Conservation (phyloP, 495 filamentous ascomycete species). For the Podospora pseudocomata region DNA sequence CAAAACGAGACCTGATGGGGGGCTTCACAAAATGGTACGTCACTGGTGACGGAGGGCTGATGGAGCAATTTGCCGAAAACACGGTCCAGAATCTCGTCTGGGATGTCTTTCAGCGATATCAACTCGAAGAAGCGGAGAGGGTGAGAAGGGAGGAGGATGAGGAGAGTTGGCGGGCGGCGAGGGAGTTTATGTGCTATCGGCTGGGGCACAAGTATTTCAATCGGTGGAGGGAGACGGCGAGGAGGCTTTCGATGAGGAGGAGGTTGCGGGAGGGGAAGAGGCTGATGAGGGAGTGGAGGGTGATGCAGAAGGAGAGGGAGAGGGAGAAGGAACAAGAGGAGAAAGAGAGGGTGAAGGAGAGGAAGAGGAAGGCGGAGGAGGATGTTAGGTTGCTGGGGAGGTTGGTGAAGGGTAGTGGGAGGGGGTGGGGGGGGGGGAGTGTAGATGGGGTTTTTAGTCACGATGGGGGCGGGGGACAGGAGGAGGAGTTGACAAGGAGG, state of each 20-base stretch:
- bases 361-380: constrained; percentile 25
- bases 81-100: constrained; percentile 38
- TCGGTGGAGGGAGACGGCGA: constrained; percentile 43
- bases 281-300: constrained; percentile 28
- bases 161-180: constrained; percentile 35
- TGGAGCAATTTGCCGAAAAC: constrained; percentile 36
- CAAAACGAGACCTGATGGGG: constrained; percentile 33
- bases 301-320: constrained; percentile 24
- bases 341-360: constrained; percentile 25
- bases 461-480: constrained; percentile 17
- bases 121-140: constrained; percentile 36
- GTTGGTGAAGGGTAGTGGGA: constrained; percentile 16
- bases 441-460: constrained; percentile 13
- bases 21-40: constrained; percentile 48
- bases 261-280: constrained; percentile 37
- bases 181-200: constrained; percentile 38
- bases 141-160: constrained; percentile 42
- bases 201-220: constrained; percentile 48
- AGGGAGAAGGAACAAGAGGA: constrained; percentile 35
- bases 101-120: constrained; percentile 29
- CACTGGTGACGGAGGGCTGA: constrained; percentile 40
- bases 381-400: constrained; percentile 20
- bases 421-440: not conserved
- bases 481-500: constrained; percentile 43
- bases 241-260: constrained; percentile 26